phyloP scores from a whole-genome alignment of 768 basidiomycete genomes.

The Rhodotorula diobovata region DNA sequence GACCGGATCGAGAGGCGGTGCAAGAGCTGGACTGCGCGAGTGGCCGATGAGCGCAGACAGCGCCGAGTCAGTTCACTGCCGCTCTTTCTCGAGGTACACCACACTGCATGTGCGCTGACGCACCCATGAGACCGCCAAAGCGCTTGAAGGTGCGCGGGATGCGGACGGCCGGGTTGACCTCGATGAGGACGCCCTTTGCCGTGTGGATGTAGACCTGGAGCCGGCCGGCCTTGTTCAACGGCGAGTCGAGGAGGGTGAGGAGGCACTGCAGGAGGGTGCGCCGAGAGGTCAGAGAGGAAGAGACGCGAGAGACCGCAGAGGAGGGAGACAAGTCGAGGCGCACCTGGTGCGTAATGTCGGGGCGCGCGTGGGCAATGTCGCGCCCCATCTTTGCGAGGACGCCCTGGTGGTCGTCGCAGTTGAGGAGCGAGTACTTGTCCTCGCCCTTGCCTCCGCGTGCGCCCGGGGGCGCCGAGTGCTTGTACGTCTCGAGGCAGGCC shows the following conservation, averaged over 20 bases:
- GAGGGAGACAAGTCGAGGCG: conserved; percentile 39
- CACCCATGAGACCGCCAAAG: conserved; percentile 97
- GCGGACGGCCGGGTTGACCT: conserved; percentile 94
- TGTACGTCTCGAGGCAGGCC: conserved; percentile 93
- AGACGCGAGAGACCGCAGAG: not conserved
- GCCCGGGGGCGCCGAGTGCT: conserved; percentile 60
- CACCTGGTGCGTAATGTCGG: conserved; percentile 98
- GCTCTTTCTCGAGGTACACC: not conserved
- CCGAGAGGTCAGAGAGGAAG: not conserved
- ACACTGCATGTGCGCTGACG: conserved; percentile 31
- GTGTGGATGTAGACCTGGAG: conserved; percentile 99
- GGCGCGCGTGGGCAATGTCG: conserved; percentile 98
- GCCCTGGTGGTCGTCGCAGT: conserved; percentile 96
- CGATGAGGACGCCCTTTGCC: conserved; percentile 89
- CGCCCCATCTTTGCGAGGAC: conserved; percentile 95
- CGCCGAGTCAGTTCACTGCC: too few relatives aligned
- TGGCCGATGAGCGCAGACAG: not conserved
- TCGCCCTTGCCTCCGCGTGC: conserved; percentile 59
- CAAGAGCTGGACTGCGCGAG: conserved; percentile 75
- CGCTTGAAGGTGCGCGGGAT: conserved; percentile 98
- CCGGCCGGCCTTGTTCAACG: conserved; percentile 91
- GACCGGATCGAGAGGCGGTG: conserved; percentile 93
- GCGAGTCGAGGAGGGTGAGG: conserved; percentile 91
- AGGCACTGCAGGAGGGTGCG: conserved; percentile 62
- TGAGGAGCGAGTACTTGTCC: conserved; percentile 91